Evolutionary conservation across 345 rosid species (phyloP).

Genomic region (Geranium rotundifolium): DNA sequence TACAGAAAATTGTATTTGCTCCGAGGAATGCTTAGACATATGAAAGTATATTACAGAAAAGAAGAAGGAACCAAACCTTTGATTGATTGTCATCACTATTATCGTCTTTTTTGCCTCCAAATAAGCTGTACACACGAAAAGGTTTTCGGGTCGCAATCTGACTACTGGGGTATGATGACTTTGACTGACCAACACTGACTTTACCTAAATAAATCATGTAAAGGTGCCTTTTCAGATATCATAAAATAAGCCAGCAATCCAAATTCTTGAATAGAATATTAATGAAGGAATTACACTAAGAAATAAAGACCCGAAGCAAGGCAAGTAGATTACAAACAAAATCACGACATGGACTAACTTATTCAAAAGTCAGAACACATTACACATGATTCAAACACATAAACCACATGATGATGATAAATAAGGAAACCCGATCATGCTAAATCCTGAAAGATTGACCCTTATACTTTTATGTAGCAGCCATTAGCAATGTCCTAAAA

Average conservation of each 20-base stretch:
- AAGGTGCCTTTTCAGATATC: background rate
- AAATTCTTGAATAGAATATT: too few relatives aligned
- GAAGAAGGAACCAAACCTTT: conserved; percentile 32
- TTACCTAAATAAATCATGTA: background rate
- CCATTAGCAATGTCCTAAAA: too few relatives aligned
- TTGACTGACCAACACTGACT: background rate
- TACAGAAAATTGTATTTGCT: background rate
- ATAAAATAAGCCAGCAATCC: too few relatives aligned
- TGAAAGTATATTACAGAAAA: background rate
- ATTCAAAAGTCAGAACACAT: background rate
- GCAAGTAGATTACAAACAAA: background rate
- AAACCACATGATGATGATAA: background rate
- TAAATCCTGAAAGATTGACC: too few relatives aligned
- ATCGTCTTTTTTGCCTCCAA: conserved; percentile 75
- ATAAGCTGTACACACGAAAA: conserved; percentile 45
- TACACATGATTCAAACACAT: background rate
- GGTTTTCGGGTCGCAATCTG: conserved; percentile 11
- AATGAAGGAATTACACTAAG: too few relatives aligned
- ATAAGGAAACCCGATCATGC: background rate
- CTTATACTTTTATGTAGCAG: too few relatives aligned
- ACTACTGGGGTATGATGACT: background rate
- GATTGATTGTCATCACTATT: conserved; percentile 51
- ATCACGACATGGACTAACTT: background rate
- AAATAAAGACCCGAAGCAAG: background rate
- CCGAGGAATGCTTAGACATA: background rate